Conservation (phyloP, 2,329 filamentous ascomycete genomes). For the Exophiala bonariae region DNA sequence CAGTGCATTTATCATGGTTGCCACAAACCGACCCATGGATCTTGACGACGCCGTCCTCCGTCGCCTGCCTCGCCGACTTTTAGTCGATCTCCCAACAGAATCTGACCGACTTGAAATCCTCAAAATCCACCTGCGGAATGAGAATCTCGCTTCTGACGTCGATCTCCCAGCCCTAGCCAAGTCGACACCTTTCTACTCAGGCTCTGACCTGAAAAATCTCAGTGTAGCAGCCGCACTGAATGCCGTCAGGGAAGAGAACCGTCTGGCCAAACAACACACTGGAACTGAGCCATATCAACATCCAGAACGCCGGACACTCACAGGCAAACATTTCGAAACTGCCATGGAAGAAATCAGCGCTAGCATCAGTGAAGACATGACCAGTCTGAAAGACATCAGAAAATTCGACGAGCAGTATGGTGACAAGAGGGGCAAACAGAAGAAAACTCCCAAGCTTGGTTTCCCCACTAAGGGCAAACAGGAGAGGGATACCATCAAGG, state of each 20-base stretch:
- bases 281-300: conserved; percentile 54
- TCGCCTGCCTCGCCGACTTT: conserved; percentile 49
- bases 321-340: conserved; percentile 73
- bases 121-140: conserved; percentile 50
- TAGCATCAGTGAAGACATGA: conserved; percentile 93
- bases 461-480: conserved; percentile 44
- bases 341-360: conserved; percentile 87
- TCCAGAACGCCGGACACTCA: conserved; percentile 68
- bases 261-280: conserved; percentile 26
- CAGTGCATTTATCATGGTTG: conserved; percentile 91
- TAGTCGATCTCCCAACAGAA: conserved; percentile 50
- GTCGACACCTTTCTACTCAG: conserved; percentile 51
- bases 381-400: conserved; percentile 76
- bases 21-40: conserved; percentile 93
- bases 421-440: conserved; percentile 68
- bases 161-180: conserved; percentile 44
- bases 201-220: conserved; percentile 54
- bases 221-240: conserved; percentile 51
- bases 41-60: conserved; percentile 66
- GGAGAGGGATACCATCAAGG: conserved; percentile 40
- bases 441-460: conserved; percentile 56
- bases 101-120: conserved; percentile 49
- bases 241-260: conserved; percentile 50
- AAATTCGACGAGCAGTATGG: conserved; percentile 97
- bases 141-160: conserved; percentile 43